Percentiles rank a stretch among this genome's conserved stretches.
These are phyloP conservation scores for Lactuca saligna DNA, from an alignment of 129 eudicot genomes.

Conservation along the genomic window DNA sequence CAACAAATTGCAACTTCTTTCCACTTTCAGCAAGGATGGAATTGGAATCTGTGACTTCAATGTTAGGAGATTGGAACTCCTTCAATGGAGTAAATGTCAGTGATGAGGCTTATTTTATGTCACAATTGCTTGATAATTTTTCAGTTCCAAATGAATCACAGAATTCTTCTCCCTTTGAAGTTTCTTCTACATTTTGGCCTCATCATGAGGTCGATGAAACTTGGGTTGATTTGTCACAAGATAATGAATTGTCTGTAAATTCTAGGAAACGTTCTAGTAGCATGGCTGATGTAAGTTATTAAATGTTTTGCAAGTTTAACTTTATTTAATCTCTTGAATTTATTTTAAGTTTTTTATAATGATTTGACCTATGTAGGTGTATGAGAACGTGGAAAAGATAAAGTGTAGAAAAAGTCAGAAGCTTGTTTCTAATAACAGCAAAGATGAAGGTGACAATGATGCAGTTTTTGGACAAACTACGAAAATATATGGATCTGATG, in stretches of 20 bases:
- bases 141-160: constrained; percentile 23
- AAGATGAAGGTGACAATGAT: constrained; percentile 8
- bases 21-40: constrained; percentile 51
- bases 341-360: neutral
- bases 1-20: neutral
- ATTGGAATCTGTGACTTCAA: constrained; percentile 51
- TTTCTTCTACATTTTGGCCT: constrained; percentile 35
- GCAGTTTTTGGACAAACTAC: constrained; percentile 15
- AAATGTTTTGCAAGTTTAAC: constrained; percentile 3
- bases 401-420: constrained; percentile 44
- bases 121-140: constrained; percentile 52
- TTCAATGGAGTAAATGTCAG: constrained; percentile 38
- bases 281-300: constrained; percentile 45
- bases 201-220: constrained; percentile 26
- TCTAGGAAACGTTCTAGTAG: constrained; percentile 45
- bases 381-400: constrained; percentile 44
- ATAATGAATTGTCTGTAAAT: constrained; percentile 20
- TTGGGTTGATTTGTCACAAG: constrained; percentile 18
- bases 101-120: constrained; percentile 80
- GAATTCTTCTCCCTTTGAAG: constrained; percentile 16
- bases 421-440: constrained; percentile 18
- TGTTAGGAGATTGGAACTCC: constrained; percentile 62
- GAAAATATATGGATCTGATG: constrained; percentile 49
- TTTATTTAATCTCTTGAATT: constrained; percentile 7
- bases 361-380: constrained; percentile 35